These are phyloP conservation scores for Marasmius oreades DNA, from an alignment of 1,284 basidiomycete genomes.

Conservation along the genomic window DNA sequence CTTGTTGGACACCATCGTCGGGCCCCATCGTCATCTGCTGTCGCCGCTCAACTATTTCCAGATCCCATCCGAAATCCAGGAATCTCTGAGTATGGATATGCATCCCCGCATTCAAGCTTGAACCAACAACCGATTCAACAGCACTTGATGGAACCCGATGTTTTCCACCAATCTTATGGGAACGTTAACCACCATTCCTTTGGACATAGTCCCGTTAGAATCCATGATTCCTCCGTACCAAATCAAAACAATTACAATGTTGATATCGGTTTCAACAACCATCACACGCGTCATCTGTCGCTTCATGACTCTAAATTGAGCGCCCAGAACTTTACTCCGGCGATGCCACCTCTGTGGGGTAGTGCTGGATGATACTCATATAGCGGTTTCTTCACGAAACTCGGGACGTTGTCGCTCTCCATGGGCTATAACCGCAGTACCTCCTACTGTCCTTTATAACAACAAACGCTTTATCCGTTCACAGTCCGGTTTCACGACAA, in stretches of 20 bases:
- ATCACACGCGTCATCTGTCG: constrained; percentile 27
- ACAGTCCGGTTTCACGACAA: too few species aligned
- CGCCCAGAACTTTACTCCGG: constrained; percentile 22
- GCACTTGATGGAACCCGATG: background rate
- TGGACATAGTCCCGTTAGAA: constrained; percentile 7
- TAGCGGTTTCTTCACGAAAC: too few species aligned
- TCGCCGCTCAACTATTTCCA: constrained; percentile 9
- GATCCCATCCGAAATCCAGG: constrained; percentile 2
- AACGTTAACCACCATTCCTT: constrained; percentile 14
- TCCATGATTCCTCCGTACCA: constrained; percentile 18
- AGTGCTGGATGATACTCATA: constrained; percentile 23
- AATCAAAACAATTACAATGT: background rate
- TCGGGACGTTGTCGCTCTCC: too few species aligned
- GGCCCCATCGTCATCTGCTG: constrained; percentile 23
- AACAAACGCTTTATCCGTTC: too few species aligned
- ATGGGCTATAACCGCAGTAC: too few species aligned
- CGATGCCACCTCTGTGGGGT: constrained; percentile 29
- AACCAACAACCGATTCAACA: background rate
- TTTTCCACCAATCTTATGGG: background rate
- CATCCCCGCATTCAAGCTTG: background rate
- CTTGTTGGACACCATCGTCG: constrained; percentile 22
- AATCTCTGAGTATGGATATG: constrained; percentile 1
- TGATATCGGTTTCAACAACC: constrained; percentile 3
- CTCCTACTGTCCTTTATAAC: too few species aligned
- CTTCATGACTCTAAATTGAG: constrained; percentile 24